Conservation (phyloP, 345 rosid species). For the Ceriops decandra region DNA sequence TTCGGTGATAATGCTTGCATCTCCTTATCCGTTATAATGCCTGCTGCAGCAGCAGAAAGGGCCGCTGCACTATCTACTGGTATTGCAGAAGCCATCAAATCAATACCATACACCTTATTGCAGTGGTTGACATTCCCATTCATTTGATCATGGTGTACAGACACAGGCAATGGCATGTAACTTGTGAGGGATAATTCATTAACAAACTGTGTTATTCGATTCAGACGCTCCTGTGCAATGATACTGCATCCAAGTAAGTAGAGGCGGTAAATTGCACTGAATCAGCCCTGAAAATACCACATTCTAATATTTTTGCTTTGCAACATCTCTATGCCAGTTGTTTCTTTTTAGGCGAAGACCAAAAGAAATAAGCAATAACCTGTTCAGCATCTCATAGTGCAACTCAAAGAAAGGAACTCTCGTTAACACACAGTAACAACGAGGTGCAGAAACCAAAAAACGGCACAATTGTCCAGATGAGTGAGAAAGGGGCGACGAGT, state of each 20-base stretch:
- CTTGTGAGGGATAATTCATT: conserved; percentile 62
- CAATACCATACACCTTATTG: conserved; percentile 34
- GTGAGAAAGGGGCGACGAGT: conserved; percentile 48
- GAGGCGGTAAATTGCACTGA: conserved; percentile 19
- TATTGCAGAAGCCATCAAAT: conserved; percentile 83
- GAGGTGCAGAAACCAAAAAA: conserved; percentile 93
- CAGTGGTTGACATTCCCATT: conserved; percentile 37
- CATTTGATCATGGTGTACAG: conserved; percentile 39
- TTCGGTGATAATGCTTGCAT: conserved; percentile 43
- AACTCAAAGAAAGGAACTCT: conserved; percentile 93
- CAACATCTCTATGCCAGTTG: background rate
- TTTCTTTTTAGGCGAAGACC: conserved; percentile 9
- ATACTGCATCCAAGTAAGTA: conserved; percentile 64
- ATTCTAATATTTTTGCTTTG: conserved; percentile 3
- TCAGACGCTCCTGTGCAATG: conserved; percentile 94
- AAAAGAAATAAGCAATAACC: conserved; percentile 44
- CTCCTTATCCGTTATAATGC: conserved; percentile 58
- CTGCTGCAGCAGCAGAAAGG: conserved; percentile 83
- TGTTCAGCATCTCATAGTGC: conserved; percentile 94
- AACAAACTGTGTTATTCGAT: conserved; percentile 78
- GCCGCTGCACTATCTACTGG: conserved; percentile 69
- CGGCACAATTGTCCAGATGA: conserved; percentile 59
- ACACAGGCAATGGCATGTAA: conserved; percentile 31
- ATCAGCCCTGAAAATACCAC: background rate
- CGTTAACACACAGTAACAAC: conserved; percentile 92